phyloP scores from a whole-genome alignment of 2,329 filamentous ascomycete genomes.

The Didymella arachidicola region DNA sequence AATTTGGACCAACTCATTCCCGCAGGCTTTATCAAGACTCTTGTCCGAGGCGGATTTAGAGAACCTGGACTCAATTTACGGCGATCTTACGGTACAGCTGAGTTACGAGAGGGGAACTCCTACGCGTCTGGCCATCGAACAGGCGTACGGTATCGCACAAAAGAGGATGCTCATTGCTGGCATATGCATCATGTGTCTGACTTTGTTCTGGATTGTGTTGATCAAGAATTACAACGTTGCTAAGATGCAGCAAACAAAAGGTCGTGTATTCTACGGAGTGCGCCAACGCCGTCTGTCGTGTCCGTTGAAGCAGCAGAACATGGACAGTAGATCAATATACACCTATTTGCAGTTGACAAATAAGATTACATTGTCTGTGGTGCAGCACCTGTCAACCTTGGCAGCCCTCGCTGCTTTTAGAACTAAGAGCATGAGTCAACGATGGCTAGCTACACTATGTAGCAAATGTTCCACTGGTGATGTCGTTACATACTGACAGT shows the following conservation, averaged over 20 bases:
- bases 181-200: conserved; percentile 27
- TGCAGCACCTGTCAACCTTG: too few species aligned
- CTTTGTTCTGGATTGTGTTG: conserved; percentile 27
- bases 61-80: conserved; percentile 50
- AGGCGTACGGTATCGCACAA: conserved; percentile 56
- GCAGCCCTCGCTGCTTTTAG: too few species aligned
- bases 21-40: conserved; percentile 28
- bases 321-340: too few species aligned
- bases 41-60: conserved; percentile 52
- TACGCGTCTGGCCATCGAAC: conserved; percentile 52
- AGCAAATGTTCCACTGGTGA: too few species aligned
- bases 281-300: too few species aligned
- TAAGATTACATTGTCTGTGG: too few species aligned
- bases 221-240: conserved; percentile 30
- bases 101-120: conserved; percentile 55
- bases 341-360: too few species aligned
- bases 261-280: conserved; percentile 20
- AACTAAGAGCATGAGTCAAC: too few species aligned
- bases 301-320: too few species aligned
- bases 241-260: conserved; percentile 31
- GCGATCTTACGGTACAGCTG: conserved; percentile 45
- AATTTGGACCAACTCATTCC: conserved; percentile 62
- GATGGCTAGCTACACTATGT: too few species aligned
- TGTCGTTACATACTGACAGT: too few species aligned
- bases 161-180: conserved; percentile 58